Conservation (phyloP, 192 early-diverging fungal species). For the Lobulomyces angularis region DNA sequence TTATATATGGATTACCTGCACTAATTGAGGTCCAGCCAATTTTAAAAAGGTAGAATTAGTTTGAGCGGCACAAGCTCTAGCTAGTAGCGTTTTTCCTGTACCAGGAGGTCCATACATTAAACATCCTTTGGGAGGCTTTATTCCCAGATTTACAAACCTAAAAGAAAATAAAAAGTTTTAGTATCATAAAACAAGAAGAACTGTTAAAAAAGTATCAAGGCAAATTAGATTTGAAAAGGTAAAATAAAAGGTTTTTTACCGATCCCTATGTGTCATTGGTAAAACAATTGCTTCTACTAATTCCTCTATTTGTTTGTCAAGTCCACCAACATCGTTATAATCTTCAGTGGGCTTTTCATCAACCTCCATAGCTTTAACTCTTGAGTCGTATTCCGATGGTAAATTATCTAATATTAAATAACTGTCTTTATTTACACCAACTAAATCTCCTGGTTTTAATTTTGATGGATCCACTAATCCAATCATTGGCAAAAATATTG, state of each 20-base stretch:
- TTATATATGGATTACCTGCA: conserved; percentile 57
- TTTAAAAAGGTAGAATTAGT: conserved; percentile 93
- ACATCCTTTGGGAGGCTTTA: no score
- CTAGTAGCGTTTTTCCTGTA: conserved; percentile 91
- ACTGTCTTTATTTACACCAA: conserved; percentile 97
- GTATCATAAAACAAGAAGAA: no score
- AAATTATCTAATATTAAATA: conserved; percentile 90
- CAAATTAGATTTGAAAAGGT: no score
- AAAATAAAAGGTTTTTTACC: no score
- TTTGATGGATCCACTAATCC: conserved; percentile 82
- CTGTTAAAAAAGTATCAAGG: no score
- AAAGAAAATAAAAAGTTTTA: no score
- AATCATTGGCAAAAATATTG: conserved; percentile 92
- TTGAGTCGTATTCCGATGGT: conserved; percentile 93
- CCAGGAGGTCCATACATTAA: conserved; percentile 82
- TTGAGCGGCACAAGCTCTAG: conserved; percentile 94
- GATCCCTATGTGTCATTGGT: conserved; percentile 97
- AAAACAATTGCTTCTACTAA: conserved; percentile 99
- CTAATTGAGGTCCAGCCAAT: conserved; percentile 89
- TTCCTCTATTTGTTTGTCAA: conserved; percentile 99
- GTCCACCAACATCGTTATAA: conserved; percentile 91
- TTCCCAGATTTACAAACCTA: no score
- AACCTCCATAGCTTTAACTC: conserved; percentile 99
- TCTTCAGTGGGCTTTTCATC: conserved; percentile 98
- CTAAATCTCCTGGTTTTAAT: conserved; percentile 89